Evolutionary conservation across 2,329 filamentous ascomycete genomes (phyloP).

Genomic region (Pseudocercospora macadamiae): DNA sequence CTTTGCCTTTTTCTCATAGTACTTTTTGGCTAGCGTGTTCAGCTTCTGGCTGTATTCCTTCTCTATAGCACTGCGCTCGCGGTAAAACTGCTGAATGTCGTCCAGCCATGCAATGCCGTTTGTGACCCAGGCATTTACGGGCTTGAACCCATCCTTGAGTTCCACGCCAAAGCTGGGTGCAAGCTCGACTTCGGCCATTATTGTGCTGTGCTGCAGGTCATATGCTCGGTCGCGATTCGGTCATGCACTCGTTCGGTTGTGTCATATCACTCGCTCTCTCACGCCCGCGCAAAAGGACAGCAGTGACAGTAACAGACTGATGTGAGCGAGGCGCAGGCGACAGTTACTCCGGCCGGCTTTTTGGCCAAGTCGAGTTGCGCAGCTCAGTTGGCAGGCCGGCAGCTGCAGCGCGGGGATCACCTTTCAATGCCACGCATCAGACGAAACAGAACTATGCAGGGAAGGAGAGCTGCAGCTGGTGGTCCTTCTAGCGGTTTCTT

Average conservation of each 20-base stretch:
- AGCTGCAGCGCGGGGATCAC: no score
- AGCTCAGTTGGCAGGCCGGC: neutral
- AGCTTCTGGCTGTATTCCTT: slow-evolving; percentile 95
- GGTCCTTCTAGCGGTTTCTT: neutral
- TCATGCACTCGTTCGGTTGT: neutral
- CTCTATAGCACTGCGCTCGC: slow-evolving; percentile 89
- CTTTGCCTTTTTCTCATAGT: slow-evolving; percentile 94
- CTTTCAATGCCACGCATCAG: no score
- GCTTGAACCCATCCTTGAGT: slow-evolving; percentile 97
- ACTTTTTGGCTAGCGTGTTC: slow-evolving; percentile 86
- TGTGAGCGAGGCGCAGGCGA: slow-evolving; percentile 5
- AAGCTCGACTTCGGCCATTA: slow-evolving; percentile 81
- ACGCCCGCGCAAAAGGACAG: neutral
- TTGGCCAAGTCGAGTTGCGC: neutral
- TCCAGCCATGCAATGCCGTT: slow-evolving; percentile 93
- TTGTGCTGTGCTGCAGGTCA: slow-evolving; percentile 8
- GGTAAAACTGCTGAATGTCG: slow-evolving; percentile 96
- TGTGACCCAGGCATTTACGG: slow-evolving; percentile 86
- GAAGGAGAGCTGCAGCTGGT: neutral
- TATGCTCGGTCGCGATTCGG: neutral
- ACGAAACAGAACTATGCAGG: no score
- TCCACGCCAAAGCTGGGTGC: slow-evolving; percentile 88
- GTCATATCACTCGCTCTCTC: neutral
- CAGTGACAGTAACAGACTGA: neutral
- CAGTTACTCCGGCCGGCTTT: neutral